Evolutionary conservation across 768 basidiomycete genomes (phyloP), one percentile per base, ranked within the genome.

Genomic region (Vishniacozyma victoriae): DNA sequence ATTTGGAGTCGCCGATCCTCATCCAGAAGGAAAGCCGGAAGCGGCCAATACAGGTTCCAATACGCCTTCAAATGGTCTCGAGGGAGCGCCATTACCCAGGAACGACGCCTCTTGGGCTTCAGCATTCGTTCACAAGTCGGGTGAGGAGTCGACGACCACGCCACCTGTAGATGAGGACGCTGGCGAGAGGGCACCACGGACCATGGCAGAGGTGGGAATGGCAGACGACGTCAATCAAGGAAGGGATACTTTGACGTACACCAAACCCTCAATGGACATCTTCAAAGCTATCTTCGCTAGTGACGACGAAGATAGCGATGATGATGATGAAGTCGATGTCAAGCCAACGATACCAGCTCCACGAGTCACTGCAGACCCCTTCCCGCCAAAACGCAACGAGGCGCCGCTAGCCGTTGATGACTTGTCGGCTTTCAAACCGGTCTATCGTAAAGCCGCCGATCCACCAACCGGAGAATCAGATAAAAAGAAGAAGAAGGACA

Each of bases 231-330:
- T 91, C 35, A 79, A 78, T 23, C 92, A 95, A 67, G 92, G 90
- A 0, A 73, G 79, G 29, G 90, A 92, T 62, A 90, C 82, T 5
- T 75, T 96, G 55, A 91, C 86, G 0, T 92, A 96, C 69, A 77
- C 86, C 59, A 79, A 86, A 31, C 93, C 95, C 2, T 75, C 82
- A 5, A 87, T 90, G 79, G 86, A 90, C 63, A 82, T 97, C 36
- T 99, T 97, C 78, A 95, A 93, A 69, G 91, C 93, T 3, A 96
- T 99, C 52, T 99, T 99, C 68, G 92, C 90, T 11, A 90, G 87
- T 72, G 88, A 89, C 52, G 87, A 89, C 37, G 90, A 93, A 61
- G 86, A 87, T 27, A 83, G 82, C 15, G 86, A 82, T 7, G 82
- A 82, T 2, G 87, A 89, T 3, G 78, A 76, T 1, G 75, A 74